These are phyloP conservation scores for Aquilaria malaccensis DNA, from an alignment of 345 rosid genomes.

Conservation along the genomic window DNA sequence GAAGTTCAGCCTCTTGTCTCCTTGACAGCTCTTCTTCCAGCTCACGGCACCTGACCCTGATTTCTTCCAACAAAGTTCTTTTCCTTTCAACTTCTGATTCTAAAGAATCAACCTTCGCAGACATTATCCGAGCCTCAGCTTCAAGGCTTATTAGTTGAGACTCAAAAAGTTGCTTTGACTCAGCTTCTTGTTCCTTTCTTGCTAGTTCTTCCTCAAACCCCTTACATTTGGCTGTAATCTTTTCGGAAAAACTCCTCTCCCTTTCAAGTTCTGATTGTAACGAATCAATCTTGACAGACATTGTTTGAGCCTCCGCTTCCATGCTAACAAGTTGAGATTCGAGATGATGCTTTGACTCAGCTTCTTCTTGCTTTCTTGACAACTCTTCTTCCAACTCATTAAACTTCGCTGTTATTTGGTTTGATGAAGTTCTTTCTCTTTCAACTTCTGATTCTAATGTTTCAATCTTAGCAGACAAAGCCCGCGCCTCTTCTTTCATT, in stretches of 20 bases:
- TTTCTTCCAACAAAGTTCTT: slow-evolving; percentile 41
- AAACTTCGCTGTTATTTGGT: slow-evolving; percentile 39
- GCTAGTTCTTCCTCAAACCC: slow-evolving; percentile 63
- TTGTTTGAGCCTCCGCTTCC: slow-evolving; percentile 41
- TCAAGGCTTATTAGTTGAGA: slow-evolving; percentile 46
- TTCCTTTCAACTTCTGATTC: slow-evolving; percentile 55
- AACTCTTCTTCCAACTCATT: slow-evolving; percentile 59
- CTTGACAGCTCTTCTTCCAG: slow-evolving; percentile 65
- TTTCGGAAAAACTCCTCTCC: slow-evolving; percentile 44
- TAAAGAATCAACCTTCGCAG: slow-evolving; percentile 40
- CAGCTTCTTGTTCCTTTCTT: slow-evolving; percentile 38
- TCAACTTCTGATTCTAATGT: slow-evolving; percentile 43
- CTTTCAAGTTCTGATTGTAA: slow-evolving; percentile 52
- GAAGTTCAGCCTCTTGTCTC: slow-evolving; percentile 39
- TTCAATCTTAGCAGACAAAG: slow-evolving; percentile 32
- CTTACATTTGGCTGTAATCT: slow-evolving; percentile 48
- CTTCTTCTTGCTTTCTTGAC: slow-evolving; percentile 25
- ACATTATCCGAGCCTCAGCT: slow-evolving; percentile 37
- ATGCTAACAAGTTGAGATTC: slow-evolving; percentile 45
- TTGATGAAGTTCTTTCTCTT: slow-evolving; percentile 41
- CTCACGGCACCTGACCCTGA: slow-evolving; percentile 41
- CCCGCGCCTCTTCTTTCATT: slow-evolving; percentile 44
- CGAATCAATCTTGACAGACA: slow-evolving; percentile 38
- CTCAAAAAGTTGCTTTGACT: slow-evolving; percentile 42
- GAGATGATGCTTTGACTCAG: slow-evolving; percentile 39